Conservation (phyloP, 495 filamentous ascomycete genomes). For the Podospora didyma region DNA sequence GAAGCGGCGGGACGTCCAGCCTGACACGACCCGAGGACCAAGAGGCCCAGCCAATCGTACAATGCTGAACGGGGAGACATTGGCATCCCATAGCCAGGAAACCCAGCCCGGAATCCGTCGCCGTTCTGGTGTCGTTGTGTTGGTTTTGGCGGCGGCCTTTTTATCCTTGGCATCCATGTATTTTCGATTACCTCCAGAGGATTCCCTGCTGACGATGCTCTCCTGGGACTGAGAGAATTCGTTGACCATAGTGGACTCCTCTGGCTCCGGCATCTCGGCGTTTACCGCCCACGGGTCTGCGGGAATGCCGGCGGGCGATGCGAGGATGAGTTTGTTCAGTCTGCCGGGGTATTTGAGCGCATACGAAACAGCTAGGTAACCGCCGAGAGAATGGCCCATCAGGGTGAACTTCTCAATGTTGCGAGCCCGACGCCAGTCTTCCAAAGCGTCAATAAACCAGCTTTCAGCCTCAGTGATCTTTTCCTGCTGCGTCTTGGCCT, state of each 20-base stretch:
- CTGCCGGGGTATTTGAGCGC: slow-evolving; percentile 92
- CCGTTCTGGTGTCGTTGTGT: slow-evolving; percentile 29
- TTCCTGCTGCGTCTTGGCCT: slow-evolving; percentile 71
- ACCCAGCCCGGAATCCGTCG: slow-evolving; percentile 78
- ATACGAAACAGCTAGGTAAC: slow-evolving; percentile 91
- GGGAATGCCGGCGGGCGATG: slow-evolving; percentile 89
- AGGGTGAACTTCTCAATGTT: slow-evolving; percentile 92
- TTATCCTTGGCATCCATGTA: slow-evolving; percentile 19
- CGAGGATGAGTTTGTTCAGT: slow-evolving; percentile 92
- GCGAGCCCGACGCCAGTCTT: slow-evolving; percentile 87
- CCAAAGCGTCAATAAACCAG: slow-evolving; percentile 94
- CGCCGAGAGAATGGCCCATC: slow-evolving; percentile 87
- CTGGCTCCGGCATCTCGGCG: slow-evolving; percentile 73
- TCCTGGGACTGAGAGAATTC: slow-evolving; percentile 76
- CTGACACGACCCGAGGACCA: slow-evolving; percentile 85
- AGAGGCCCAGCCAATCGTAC: slow-evolving; percentile 88
- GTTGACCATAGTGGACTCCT: slow-evolving; percentile 61
- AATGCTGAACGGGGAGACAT: slow-evolving; percentile 89
- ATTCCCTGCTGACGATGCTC: slow-evolving; percentile 40
- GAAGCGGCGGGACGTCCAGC: slow-evolving; percentile 92
- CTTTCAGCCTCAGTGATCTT: slow-evolving; percentile 89
- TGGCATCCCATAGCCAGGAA: slow-evolving; percentile 91
- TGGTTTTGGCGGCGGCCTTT: slow-evolving; percentile 23
- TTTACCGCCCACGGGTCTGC: slow-evolving; percentile 90
- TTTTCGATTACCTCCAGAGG: slow-evolving; percentile 14